Base-by-base conservation (phyloP, 306 rosid species). In the Geum urbanum region DNA sequence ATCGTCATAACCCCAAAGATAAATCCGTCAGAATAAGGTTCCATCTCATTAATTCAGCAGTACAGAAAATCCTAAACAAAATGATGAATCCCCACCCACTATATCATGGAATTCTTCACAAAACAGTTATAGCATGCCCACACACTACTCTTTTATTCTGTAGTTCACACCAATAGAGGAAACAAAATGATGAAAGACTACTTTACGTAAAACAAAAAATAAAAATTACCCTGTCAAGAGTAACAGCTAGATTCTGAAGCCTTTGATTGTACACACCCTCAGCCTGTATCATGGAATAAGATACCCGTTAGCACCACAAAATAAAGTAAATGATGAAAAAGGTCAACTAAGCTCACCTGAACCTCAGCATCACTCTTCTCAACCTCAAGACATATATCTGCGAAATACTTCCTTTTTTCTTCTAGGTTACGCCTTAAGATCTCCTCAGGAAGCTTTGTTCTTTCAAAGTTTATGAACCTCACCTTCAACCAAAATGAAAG, bases 181-280 rank as follows among this genome's bases (percentile, higher is more conserved):
- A 41, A 15, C 14, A 9, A 14, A 19, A 60, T 12, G 40, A 69
- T 14, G 64, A 69, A 6, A 32, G 9, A 19, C 50, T 14, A 10
- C 16, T 24, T 20, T 43, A 51, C 16, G 46, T 8, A 24, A 49
- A 11, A 8, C 8, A 22, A 37, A 16, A 60, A 51, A 80, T 10
- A 57, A 46, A 10, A 80, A 71, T 74, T 77, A 95, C 99, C 99
- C 91, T 95, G 84, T 95, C 99, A 16, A 95, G 95, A 79, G 99
- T 95, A 78, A 95, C 92, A 46, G 99, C 97, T 80, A 95, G 87
- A 80, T 95, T 95, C 84, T 95, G 97, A 77, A 95, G 97, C 87
- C 99, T 91, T 79, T 95, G 99, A 79, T 95, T 95, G 86, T 91
- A 91, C 8, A 95, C 99, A 50, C 99, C 99, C 80, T 95, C 99